phyloP scores from a whole-genome alignment of 805 yeast genomes.

The Kluyveromyces siamensis region DNA sequence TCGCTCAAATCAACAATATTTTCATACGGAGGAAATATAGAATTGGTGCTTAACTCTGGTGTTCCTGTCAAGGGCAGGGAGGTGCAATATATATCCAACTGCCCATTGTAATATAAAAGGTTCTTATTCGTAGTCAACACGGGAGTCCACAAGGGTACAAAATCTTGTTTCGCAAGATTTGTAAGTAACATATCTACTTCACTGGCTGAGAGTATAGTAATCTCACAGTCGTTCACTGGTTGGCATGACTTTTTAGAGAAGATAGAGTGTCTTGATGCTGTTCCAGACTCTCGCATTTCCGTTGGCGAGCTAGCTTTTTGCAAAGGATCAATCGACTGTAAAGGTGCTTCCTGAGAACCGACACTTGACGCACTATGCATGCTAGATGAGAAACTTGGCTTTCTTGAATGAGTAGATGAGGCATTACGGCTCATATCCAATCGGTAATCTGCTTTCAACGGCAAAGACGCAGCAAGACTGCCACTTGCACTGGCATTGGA shows the following conservation, averaged over 20 bases:
- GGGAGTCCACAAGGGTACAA: conserved; percentile 52
- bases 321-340: conserved; percentile 7
- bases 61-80: conserved; percentile 43
- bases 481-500: conserved; percentile 6
- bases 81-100: conserved; percentile 49
- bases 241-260: background rate
- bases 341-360: background rate
- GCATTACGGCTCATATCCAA: conserved; percentile 16
- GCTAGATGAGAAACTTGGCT: conserved; percentile 23
- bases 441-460: conserved; percentile 6
- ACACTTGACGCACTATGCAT: conserved; percentile 5
- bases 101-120: conserved; percentile 50
- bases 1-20: conserved; percentile 22
- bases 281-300: background rate
- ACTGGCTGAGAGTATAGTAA: conserved; percentile 27
- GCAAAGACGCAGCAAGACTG: conserved; percentile 1
- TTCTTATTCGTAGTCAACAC: conserved; percentile 43
- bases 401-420: conserved; percentile 14
- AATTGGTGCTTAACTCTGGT: conserved; percentile 29
- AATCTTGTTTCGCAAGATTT: conserved; percentile 24
- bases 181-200: conserved; percentile 32
- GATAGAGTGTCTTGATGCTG: background rate
- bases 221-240: conserved; percentile 6
- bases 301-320: conserved; percentile 8
- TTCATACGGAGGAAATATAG: conserved; percentile 25